Percentiles rank a stretch among this genome's conserved stretches.
Conservation (phyloP, 129 eudicot species). For the Lactuca saligna region DNA sequence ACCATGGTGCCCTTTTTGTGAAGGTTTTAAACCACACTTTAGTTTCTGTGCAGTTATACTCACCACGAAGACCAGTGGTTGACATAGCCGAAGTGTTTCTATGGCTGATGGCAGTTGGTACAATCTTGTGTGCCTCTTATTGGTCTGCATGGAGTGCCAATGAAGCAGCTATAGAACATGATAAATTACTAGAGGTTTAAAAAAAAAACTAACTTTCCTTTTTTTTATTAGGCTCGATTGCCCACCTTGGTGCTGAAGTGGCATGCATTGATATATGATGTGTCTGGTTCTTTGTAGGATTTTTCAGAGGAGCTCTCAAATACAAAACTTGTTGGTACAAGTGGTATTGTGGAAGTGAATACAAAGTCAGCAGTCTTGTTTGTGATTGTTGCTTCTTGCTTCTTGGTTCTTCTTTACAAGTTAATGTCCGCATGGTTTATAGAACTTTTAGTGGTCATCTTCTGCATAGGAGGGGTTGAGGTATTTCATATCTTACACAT, state of each 20-base stretch:
- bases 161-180: constrained; percentile 78
- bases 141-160: constrained; percentile 94
- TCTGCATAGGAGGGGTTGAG: constrained; percentile 90
- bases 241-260: constrained; percentile 11
- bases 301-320: constrained; percentile 52
- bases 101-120: constrained; percentile 87
- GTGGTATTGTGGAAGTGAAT: constrained; percentile 65
- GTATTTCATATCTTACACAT: constrained; percentile 27
- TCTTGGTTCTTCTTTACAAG: constrained; percentile 68
- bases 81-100: constrained; percentile 89
- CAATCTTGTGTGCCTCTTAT: constrained; percentile 76
- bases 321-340: constrained; percentile 35
- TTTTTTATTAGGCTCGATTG: background rate
- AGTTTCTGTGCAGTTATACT: constrained; percentile 90
- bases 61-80: constrained; percentile 76
- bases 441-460: constrained; percentile 76
- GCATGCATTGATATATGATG: constrained; percentile 16
- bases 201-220: background rate
- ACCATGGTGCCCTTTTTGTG: constrained; percentile 9
- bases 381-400: constrained; percentile 84
- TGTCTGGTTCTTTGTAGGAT: constrained; percentile 52
- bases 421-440: constrained; percentile 83
- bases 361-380: constrained; percentile 69
- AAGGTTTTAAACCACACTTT: constrained; percentile 27
- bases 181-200: constrained; percentile 64